phyloP scores from a whole-genome alignment of 345 rosid species.

The Brassica carinata region DNA sequence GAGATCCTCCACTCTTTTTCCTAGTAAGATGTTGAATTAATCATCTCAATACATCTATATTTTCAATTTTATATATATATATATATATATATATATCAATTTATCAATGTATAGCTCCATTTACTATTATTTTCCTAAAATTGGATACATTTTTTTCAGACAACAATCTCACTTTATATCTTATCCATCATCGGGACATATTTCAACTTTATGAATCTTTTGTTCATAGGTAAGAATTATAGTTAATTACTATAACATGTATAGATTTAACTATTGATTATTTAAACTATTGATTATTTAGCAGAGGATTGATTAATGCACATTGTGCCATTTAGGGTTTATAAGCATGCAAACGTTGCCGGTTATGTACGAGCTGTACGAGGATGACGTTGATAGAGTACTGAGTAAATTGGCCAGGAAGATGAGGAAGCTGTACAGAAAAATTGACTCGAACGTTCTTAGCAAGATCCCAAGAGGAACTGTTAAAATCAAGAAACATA shows the following conservation, averaged over 20 bases:
- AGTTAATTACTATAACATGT: neutral
- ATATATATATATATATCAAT: no score
- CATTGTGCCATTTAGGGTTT: conserved; percentile 42
- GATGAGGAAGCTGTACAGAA: conserved; percentile 47
- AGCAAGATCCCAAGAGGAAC: conserved; percentile 85
- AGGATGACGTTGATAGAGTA: conserved; percentile 59
- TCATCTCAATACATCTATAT: neutral
- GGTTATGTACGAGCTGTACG: conserved; percentile 57
- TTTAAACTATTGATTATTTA: neutral
- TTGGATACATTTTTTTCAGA: conserved; percentile 37
- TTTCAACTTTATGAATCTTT: conserved; percentile 73
- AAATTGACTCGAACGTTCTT: conserved; percentile 61
- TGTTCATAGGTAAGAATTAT: conserved; percentile 61
- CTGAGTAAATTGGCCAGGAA: conserved; percentile 41
- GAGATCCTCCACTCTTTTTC: conserved; percentile 58
- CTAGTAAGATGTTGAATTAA: conserved; percentile 44
- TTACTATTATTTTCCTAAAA: neutral
- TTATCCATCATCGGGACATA: conserved; percentile 71
- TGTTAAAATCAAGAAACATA: conserved; percentile 56
- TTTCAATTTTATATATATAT: neutral
- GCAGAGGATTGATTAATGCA: neutral
- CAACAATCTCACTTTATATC: conserved; percentile 53
- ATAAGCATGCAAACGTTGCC: conserved; percentile 65
- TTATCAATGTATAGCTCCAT: neutral
- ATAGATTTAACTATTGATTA: neutral